Conservation (phyloP, 1,284 basidiomycete genomes). For the Ustilago cynodontis region DNA sequence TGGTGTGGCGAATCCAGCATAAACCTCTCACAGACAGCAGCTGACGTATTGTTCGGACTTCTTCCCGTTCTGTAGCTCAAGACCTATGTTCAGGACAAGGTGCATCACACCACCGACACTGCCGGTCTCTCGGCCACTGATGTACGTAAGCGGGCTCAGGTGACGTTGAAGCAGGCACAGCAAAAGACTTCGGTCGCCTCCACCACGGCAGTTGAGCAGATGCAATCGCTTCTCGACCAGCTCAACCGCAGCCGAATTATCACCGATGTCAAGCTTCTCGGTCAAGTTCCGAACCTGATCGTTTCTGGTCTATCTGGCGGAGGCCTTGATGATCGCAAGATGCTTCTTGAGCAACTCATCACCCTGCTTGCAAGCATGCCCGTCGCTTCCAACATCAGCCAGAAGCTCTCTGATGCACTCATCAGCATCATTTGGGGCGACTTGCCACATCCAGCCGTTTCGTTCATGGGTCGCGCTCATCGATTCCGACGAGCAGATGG, state of each 20-base stretch:
- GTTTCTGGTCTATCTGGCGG: slow-evolving; percentile 24
- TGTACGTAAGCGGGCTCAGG: slow-evolving; percentile 21
- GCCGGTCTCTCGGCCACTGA: slow-evolving; percentile 35
- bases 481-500: slow-evolving; percentile 67
- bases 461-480: slow-evolving; percentile 74
- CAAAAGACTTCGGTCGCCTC: slow-evolving; percentile 12
- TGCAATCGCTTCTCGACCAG: slow-evolving; percentile 32
- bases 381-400: slow-evolving; percentile 42
- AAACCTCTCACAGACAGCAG: too few species aligned
- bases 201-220: slow-evolving; percentile 16
- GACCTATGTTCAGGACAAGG: slow-evolving; percentile 35
- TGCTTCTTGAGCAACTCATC: slow-evolving; percentile 59
- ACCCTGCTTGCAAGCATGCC: slow-evolving; percentile 54
- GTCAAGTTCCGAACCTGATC: slow-evolving; percentile 36
- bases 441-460: slow-evolving; percentile 79
- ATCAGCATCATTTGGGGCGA: slow-evolving; percentile 71
- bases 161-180: slow-evolving; percentile 24
- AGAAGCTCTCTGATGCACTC: slow-evolving; percentile 34
- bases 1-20: too few species aligned
- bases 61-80: slow-evolving; percentile 19
- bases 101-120: slow-evolving; percentile 33
- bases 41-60: neutral
- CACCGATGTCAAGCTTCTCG: slow-evolving; percentile 43
- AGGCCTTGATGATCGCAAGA: slow-evolving; percentile 58
- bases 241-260: slow-evolving; percentile 37